Evolutionary conservation across 306 rosid species (phyloP).

Genomic region (Glycine soja): DNA sequence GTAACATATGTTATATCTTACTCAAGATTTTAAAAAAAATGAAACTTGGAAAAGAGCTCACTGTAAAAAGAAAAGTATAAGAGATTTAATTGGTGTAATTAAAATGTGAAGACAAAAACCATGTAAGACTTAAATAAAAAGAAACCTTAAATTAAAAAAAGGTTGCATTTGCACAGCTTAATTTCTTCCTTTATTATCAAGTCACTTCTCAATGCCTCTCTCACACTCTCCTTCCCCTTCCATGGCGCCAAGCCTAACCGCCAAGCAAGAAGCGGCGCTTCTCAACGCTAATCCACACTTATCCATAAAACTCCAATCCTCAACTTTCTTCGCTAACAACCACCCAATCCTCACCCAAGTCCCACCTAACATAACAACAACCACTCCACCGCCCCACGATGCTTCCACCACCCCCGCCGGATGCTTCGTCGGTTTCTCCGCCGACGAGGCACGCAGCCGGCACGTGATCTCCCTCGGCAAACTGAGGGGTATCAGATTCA

Average conservation of each 20-base stretch:
- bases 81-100: too few relatives aligned
- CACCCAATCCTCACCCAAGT: constrained; percentile 64
- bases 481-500: constrained; percentile 57
- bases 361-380: constrained; percentile 55
- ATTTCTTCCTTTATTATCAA: too few relatives aligned
- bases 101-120: too few relatives aligned
- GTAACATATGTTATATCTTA: too few relatives aligned
- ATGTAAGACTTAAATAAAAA: too few relatives aligned
- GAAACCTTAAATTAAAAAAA: too few relatives aligned
- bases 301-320: constrained; percentile 44
- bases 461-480: constrained; percentile 61
- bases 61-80: too few relatives aligned
- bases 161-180: background rate
- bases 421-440: constrained; percentile 67
- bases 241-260: constrained; percentile 69
- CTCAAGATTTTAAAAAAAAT: too few relatives aligned
- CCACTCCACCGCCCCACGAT: constrained; percentile 44
- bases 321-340: constrained; percentile 62
- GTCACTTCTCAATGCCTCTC: background rate
- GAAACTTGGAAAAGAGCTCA: too few relatives aligned
- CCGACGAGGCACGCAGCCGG: constrained; percentile 49
- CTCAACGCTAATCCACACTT: background rate
- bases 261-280: constrained; percentile 20
- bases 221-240: background rate
- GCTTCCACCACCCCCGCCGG: constrained; percentile 32